Base-by-base conservation (phyloP, 129 eudicot genomes). In the Flaveria robusta region DNA sequence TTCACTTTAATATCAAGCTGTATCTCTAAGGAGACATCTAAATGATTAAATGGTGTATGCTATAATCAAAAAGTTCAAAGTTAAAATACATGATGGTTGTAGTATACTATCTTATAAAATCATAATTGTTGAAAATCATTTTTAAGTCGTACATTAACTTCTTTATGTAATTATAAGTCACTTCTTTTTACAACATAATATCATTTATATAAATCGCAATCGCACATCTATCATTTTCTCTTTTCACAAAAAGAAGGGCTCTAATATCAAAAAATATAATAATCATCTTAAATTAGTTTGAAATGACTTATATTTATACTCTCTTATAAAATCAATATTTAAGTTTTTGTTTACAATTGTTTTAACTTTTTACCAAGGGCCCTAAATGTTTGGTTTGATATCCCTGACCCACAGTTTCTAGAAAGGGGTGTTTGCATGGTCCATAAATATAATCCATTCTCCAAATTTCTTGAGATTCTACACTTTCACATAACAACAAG, bases 391-490 rank as follows among this genome's bases (percentile, higher is more conserved):
- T 60, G 39, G 7, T 26, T 24, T 60, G 39, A 18, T 52, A 8
- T 26, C 65, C 67, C 7, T 34, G 39, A 5, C 39, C 39, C 39
- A 34, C 39, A 15, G 11, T 63, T 62, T 63, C 68, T 63, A 63
- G 68, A 63, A 63, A 31, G 22, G 12, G 19, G 45, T 5, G 15
- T 63, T 63, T 29, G 45, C 68, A 63, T 63, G 68, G 42, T 16
- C 45, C 22, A 23, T 58, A 58, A 63, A 26, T 58, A 58, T 58
- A 58, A 63, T 27, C 22, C 68, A 11, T 63, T 63, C 18, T 63
- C 68, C 68, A 63, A 45, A n/a, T 63, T 62, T 62, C 67, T 62
- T 62, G 67, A 62, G 43, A 62, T 62, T 62, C 67, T 29, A 63
- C 45, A 63, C 68, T 54, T 43, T 1, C 2, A 43, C 13, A 2